Conservation (phyloP, 805 yeast species). For the Pichia pseudocactophila region DNA sequence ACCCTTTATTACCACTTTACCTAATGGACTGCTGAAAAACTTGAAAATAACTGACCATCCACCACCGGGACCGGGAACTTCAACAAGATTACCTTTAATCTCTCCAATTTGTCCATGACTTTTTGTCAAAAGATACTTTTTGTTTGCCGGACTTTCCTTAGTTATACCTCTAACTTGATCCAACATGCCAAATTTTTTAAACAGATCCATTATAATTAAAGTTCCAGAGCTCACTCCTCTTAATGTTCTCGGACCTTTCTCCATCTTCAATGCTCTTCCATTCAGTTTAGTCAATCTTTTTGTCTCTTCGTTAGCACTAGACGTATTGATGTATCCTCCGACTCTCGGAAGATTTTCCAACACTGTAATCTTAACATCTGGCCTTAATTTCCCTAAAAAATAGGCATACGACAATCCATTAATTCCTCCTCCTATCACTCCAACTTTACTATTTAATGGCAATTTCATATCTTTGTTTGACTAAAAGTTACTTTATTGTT, state of each 20-base stretch:
- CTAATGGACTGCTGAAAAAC: slow-evolving; percentile 20
- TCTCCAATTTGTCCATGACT: slow-evolving; percentile 14
- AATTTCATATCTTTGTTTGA: background rate
- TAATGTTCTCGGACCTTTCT: slow-evolving; percentile 87
- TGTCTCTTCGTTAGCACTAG: slow-evolving; percentile 24
- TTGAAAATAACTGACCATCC: slow-evolving; percentile 24
- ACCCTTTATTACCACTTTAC: slow-evolving; percentile 8
- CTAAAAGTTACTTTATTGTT: background rate
- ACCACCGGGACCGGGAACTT: slow-evolving; percentile 37
- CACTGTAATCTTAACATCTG: slow-evolving; percentile 59
- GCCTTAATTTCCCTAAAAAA: slow-evolving; percentile 61
- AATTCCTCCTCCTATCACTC: slow-evolving; percentile 81
- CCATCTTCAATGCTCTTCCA: slow-evolving; percentile 30
- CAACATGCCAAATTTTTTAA: slow-evolving; percentile 38
- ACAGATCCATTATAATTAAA: slow-evolving; percentile 52
- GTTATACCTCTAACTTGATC: slow-evolving; percentile 53
- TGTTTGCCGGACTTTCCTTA: slow-evolving; percentile 53
- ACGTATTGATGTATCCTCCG: slow-evolving; percentile 74
- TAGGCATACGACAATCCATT: slow-evolving; percentile 74
- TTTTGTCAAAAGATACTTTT: slow-evolving; percentile 50
- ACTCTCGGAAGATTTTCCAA: slow-evolving; percentile 45
- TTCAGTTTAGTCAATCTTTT: slow-evolving; percentile 20
- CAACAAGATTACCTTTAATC: slow-evolving; percentile 35
- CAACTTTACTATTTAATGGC: slow-evolving; percentile 36
- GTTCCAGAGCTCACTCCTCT: slow-evolving; percentile 80